Evolutionary conservation across 352 stramenopile species (phyloP).

Genomic region (Pythium utonaiense): DNA sequence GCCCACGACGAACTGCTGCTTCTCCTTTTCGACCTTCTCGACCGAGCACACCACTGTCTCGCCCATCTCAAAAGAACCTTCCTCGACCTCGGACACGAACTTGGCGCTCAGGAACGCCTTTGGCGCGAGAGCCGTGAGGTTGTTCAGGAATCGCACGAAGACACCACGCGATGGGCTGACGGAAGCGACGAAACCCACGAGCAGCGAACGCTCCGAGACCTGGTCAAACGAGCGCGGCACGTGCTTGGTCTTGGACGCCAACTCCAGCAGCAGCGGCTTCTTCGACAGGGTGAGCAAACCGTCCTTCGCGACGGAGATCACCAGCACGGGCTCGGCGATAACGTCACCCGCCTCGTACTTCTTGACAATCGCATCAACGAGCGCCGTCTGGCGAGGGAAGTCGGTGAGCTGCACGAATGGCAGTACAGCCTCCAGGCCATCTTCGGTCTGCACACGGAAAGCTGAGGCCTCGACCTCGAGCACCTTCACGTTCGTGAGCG

Average conservation of each 20-base stretch:
- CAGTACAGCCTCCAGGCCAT: constrained; percentile 69
- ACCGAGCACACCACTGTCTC: constrained; percentile 83
- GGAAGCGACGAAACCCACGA: constrained; percentile 80
- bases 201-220: constrained; percentile 50
- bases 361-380: constrained; percentile 72
- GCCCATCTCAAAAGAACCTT: constrained; percentile 80
- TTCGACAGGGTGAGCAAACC: constrained; percentile 71
- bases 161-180: constrained; percentile 74
- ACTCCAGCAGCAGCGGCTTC: constrained; percentile 77
- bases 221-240: constrained; percentile 60
- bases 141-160: constrained; percentile 88
- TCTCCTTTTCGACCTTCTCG: constrained; percentile 67
- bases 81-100: constrained; percentile 64
- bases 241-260: constrained; percentile 27
- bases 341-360: constrained; percentile 45
- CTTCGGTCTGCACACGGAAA: constrained; percentile 71
- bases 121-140: constrained; percentile 74
- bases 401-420: constrained; percentile 84
- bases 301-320: constrained; percentile 69
- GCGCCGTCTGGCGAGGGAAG: constrained; percentile 70
- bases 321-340: constrained; percentile 53
- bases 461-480: constrained; percentile 59
- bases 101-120: constrained; percentile 77
- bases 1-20: constrained; percentile 78
- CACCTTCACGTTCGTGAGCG: constrained; percentile 62